Evolutionary conservation across 2,329 filamentous ascomycete species (phyloP).

Genomic region (Pyricularia pennisetigena): DNA sequence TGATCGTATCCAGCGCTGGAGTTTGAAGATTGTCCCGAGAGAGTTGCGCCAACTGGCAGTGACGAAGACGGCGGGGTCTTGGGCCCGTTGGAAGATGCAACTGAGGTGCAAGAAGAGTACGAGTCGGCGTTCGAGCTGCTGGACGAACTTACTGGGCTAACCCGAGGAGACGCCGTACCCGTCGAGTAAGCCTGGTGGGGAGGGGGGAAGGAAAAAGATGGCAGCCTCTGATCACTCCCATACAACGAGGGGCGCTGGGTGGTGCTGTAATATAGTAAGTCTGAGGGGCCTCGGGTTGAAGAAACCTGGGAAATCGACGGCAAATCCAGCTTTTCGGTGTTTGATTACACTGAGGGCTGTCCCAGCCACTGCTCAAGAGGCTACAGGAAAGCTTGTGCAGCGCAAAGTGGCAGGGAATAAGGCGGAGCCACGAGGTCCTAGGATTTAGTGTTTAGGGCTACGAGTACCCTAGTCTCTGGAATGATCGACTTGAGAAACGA

Average conservation of each 20-base stretch:
- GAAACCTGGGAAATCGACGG: conserved; percentile 78
- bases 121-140: conserved; percentile 40
- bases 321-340: conserved; percentile 81
- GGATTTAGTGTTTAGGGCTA: neutral
- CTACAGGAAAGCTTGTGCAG: neutral
- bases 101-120: conserved; percentile 44
- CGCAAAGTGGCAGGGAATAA: neutral
- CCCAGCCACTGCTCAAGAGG: neutral
- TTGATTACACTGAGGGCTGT: neutral
- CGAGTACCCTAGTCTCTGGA: neutral
- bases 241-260: conserved; percentile 56
- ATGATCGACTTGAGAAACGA: neutral
- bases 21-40: conserved; percentile 29
- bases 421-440: neutral
- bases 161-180: conserved; percentile 64
- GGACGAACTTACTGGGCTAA: conserved; percentile 61
- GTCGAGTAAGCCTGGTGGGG: conserved; percentile 62
- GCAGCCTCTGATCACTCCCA: conserved; percentile 58
- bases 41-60: conserved; percentile 39
- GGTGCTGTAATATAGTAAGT: conserved; percentile 60
- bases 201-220: conserved; percentile 60
- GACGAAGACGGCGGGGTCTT: conserved; percentile 68
- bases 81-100: conserved; percentile 50
- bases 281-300: conserved; percentile 60
- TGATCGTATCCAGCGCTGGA: conserved; percentile 28